phyloP scores from a whole-genome alignment of 1,284 basidiomycete species.

The Kwoniella shivajii region DNA sequence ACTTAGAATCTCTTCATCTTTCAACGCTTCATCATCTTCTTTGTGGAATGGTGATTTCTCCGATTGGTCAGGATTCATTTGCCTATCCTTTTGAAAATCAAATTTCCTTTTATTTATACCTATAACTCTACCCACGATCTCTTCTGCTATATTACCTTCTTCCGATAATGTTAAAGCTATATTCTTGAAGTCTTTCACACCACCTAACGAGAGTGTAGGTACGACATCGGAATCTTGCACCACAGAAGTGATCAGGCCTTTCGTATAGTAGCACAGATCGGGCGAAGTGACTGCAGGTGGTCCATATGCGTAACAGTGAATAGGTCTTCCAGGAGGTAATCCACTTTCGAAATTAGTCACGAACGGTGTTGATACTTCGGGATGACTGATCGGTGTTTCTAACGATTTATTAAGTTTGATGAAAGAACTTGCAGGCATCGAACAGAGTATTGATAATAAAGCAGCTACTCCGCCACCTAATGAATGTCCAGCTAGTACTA shows the following conservation, averaged over 20 bases:
- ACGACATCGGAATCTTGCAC: conserved; percentile 53
- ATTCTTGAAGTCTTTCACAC: conserved; percentile 57
- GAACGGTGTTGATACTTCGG: conserved; percentile 55
- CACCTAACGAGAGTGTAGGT: conserved; percentile 54
- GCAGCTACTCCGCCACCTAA: conserved; percentile 59
- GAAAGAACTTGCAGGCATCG: conserved; percentile 46
- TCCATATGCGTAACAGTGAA: conserved; percentile 57
- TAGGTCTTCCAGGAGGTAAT: conserved; percentile 57
- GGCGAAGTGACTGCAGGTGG: conserved; percentile 54
- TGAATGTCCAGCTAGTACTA: conserved; percentile 57
- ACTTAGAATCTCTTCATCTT: conserved; percentile 32
- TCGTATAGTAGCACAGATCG: conserved; percentile 55
- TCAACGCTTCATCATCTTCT: not conserved
- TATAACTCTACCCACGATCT: conserved; percentile 57
- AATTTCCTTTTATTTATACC: conserved; percentile 41
- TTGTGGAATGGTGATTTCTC: not conserved
- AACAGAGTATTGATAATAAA: conserved; percentile 49
- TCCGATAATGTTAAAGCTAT: conserved; percentile 55
- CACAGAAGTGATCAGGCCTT: conserved; percentile 56
- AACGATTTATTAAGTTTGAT: conserved; percentile 29
- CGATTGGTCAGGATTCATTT: not conserved
- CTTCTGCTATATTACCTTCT: conserved; percentile 55
- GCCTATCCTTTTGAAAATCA: conserved; percentile 7
- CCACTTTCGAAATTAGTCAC: conserved; percentile 55
- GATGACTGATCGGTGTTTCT: conserved; percentile 35